Conservation (phyloP, 345 rosid genomes). For the Mallotus nudiflorus region DNA sequence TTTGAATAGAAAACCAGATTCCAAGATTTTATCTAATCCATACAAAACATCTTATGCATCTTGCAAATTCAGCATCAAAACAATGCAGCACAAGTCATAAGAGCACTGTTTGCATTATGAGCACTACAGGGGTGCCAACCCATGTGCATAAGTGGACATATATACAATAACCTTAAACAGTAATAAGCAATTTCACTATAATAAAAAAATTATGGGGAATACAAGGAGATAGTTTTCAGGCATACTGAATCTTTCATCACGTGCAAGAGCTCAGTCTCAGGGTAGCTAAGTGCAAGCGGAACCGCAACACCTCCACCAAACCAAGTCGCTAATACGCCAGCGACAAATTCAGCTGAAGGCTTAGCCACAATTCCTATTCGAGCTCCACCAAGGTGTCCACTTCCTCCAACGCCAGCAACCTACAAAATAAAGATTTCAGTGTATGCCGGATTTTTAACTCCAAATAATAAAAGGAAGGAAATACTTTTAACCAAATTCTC, state of each 20-base stretch:
- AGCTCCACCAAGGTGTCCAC: conserved; percentile 72
- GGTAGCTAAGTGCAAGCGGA: conserved; percentile 94
- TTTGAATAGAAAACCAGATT: not conserved
- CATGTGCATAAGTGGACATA: not conserved
- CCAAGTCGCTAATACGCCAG: conserved; percentile 91
- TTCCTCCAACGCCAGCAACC: conserved; percentile 29
- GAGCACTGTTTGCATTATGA: not conserved
- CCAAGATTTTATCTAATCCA: not conserved
- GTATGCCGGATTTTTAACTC: conserved; percentile 27
- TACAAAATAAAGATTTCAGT: conserved; percentile 14
- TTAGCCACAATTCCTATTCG: conserved; percentile 92
- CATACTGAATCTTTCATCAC: conserved; percentile 89
- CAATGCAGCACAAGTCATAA: not conserved
- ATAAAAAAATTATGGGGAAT: not conserved
- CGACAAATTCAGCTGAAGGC: conserved; percentile 94
- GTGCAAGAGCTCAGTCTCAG: conserved; percentile 89
- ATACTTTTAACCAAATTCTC: conserved; percentile 1
- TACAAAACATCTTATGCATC: not conserved
- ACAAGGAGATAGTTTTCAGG: not conserved
- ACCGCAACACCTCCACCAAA: conserved; percentile 93
- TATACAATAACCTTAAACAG: not conserved
- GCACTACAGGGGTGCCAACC: no score
- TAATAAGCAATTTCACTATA: not conserved
- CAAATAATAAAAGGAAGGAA: conserved; percentile 15
- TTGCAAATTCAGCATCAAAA: not conserved